Base-by-base conservation (phyloP, 2,329 filamentous ascomycete genomes). In the Colletotrichum trifolii region DNA sequence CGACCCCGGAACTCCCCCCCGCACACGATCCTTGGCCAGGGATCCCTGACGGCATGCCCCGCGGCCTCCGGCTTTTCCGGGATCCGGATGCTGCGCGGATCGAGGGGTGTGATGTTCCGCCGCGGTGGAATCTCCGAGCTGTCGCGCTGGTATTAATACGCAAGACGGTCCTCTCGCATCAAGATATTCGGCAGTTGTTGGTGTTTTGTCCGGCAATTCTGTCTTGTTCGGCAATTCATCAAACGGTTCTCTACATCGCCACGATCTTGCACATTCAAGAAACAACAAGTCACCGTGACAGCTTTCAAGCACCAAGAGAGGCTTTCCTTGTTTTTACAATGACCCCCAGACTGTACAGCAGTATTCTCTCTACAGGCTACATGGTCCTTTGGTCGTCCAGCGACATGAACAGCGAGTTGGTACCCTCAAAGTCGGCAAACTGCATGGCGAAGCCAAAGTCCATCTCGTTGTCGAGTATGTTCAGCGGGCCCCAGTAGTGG, bases 401-500 rank as follows among this genome's bases (percentile, higher is more conserved):
- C 11, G 60, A 48, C 55, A 64, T 60, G 10, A 54, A 64, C 6
- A 64, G 15, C 48, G 60, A 60, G 9, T 60, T 64, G 0, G 60
- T 60, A 2, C 47, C 53, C 39, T 70, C 67, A n/a, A 68, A 64
- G 8, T 69, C 69, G 17, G 69, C 67, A 13, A 68, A 69, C 8
- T 69, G 69, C 54, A 71, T 61, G 2, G 68, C 67, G 34, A 69
- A 57, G 6, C 69, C 69, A 17, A 70, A 68, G 9, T 69, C 70
- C 60, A 72, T 71, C 17, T 71, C 71, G 10, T 66, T 71, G 13
- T 72, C 71, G 6, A 72, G 52, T 12, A 72, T 62, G 15, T 68
- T 69, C 13, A 72, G 60, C n/a, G 71, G 69, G 6, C 68, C 71
- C 71, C 71, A 72, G 40, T 68, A 72, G n/a, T 72, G 71, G 17